Evolutionary conservation across 257 asterid species (phyloP).

Genomic region (Fraxinus quadrangulata): DNA sequence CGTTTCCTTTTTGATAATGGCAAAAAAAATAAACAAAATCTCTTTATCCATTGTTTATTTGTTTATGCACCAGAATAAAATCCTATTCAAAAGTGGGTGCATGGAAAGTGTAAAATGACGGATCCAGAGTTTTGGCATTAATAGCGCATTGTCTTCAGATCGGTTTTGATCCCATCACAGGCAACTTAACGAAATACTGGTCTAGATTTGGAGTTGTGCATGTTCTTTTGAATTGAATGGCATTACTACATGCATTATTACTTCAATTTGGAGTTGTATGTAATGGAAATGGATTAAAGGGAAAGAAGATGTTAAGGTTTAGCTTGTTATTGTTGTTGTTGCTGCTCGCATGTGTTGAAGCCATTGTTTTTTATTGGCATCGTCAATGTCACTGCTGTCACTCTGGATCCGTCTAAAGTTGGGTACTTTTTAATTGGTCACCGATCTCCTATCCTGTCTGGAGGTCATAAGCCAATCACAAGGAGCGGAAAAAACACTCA

Average conservation of each 20-base stretch:
- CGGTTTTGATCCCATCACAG: not conserved
- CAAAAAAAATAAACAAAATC: no score
- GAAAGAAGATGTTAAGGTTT: not conserved
- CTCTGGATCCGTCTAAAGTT: not conserved
- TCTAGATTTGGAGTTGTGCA: not conserved
- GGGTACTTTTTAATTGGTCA: not conserved
- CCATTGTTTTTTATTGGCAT: not conserved
- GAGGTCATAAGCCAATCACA: not conserved
- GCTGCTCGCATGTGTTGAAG: not conserved
- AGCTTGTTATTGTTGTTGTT: not conserved
- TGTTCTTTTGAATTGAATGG: not conserved
- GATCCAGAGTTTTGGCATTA: no score
- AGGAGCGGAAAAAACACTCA: not conserved
- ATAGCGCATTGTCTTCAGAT: no score
- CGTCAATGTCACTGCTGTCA: not conserved
- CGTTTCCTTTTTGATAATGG: no score
- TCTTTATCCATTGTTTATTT: no score
- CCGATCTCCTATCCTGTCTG: not conserved
- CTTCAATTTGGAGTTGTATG: not conserved
- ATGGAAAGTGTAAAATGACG: not conserved
- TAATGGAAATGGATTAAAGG: not conserved
- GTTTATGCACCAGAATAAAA: no score
- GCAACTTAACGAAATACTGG: not conserved
- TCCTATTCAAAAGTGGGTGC: not conserved
- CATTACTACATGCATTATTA: not conserved